These are phyloP conservation scores for Erythrophleum ivorense DNA, from an alignment of 331 rosid species.

Conservation along the genomic window DNA sequence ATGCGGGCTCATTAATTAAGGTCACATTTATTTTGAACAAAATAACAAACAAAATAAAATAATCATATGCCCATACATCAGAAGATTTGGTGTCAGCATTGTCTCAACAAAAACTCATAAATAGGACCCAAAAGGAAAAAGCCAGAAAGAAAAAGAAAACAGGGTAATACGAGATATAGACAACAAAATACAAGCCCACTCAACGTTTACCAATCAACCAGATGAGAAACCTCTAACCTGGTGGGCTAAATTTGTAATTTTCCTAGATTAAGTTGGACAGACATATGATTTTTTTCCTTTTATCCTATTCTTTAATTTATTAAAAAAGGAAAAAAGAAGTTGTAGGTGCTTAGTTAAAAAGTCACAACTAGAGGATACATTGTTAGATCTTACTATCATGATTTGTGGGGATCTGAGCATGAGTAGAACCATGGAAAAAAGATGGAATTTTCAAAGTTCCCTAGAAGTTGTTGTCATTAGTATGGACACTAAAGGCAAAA, in stretches of 20 bases:
- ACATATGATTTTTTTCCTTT: not conserved
- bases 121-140: not conserved
- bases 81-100: not conserved
- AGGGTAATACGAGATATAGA: not conserved
- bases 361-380: not conserved
- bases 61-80: slow-evolving; percentile 6
- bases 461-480: not conserved
- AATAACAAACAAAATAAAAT: slow-evolving; percentile 1
- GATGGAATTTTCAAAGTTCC: not conserved
- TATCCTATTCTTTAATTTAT: not conserved
- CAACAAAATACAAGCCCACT: not conserved
- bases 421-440: not conserved
- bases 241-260: not conserved
- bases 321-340: not conserved
- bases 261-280: not conserved
- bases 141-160: not conserved
- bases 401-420: not conserved
- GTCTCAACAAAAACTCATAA: slow-evolving; percentile 12
- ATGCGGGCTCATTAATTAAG: slow-evolving; percentile 62
- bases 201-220: slow-evolving; percentile 8
- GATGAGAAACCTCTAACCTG: not conserved
- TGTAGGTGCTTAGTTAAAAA: not conserved
- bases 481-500: not conserved
- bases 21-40: slow-evolving; percentile 18
- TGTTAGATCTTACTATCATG: not conserved